Conservation (phyloP, 164 flowering plant species). For the Vitis rupestris region DNA sequence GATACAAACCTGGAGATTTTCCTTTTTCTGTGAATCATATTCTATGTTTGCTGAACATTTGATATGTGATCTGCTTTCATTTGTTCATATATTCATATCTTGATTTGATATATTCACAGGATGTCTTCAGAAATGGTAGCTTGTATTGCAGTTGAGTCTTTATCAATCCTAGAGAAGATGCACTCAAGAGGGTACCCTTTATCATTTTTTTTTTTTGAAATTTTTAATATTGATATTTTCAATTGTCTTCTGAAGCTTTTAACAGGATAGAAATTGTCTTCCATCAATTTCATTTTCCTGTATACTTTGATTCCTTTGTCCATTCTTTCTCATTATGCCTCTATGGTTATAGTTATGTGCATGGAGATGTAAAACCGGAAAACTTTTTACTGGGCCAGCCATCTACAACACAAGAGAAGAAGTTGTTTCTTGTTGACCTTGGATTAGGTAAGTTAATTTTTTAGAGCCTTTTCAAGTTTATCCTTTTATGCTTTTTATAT, state of each 20-base stretch:
- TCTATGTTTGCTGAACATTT: too few species aligned
- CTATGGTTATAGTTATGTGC: conserved; percentile 61
- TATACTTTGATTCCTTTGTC: conserved; percentile 1
- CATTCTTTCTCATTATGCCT: not conserved
- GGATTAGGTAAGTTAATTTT: conserved; percentile 62
- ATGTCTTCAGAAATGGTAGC: conserved; percentile 89
- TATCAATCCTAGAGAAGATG: conserved; percentile 89
- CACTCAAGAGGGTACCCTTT: conserved; percentile 73
- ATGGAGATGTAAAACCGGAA: conserved; percentile 95
- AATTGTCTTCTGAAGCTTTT: not conserved
- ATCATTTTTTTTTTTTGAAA: not conserved
- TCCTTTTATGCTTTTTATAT: not conserved
- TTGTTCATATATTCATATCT: too few species aligned
- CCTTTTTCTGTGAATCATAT: too few species aligned
- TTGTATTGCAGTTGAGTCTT: conserved; percentile 84
- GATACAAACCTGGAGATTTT: too few species aligned
- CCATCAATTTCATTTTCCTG: not conserved
- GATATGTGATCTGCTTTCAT: too few species aligned
- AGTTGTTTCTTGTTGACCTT: conserved; percentile 85
- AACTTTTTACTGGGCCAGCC: conserved; percentile 89
- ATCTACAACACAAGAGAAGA: conserved; percentile 68
- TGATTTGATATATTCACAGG: conserved; percentile 32
- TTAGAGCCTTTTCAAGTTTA: not conserved
- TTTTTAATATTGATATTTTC: not conserved
- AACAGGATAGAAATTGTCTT: not conserved